Evolutionary conservation across 805 yeast genomes (phyloP), one percentile per base, ranked within the genome.

Genomic region (Kurtzmaniella fragi): DNA sequence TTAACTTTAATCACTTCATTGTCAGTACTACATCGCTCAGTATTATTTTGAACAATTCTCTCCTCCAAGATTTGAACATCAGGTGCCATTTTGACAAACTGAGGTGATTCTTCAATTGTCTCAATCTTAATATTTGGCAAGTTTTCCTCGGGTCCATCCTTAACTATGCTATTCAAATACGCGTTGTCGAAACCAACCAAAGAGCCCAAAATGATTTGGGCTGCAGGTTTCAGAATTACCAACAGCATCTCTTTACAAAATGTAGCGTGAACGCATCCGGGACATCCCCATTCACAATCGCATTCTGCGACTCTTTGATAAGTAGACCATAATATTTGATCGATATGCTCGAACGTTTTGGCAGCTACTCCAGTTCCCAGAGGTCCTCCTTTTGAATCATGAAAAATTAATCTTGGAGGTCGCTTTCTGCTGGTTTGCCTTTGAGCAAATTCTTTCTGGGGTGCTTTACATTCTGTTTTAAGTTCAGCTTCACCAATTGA

Each of bases 401-500:
- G 80, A 48, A 93, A 84, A 1, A 90, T 78, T 36, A 93, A 63
- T 39, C 99, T 67, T 0, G 95, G 95, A 0, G 98, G 98, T 31
- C 99, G 64, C 41, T 75, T 77, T 31, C 99, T 65, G 13, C 61
- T 59, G 0, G 91, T 74, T 52, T 84, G 84, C 23, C 88, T 62
- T 35, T 73, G 72, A 1, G 96, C 86, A 69, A 91, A 86, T 55
- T 93, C 99, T 52, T 93, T 93, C 47, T 89, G 95, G 0, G 99
- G 97, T 0, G 98, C 97, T 53, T 93, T 93, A 60, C 99, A 93
- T 59, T 93, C 99, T 0, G 98, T 87, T 33, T 76, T 77, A 11
- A 93, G 72, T 49, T 93, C 99, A 2, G 68, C 48, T 31, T 62
- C 67, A 0, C 67, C 69, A 2, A 62, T 45, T 29, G 41, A 54